Evolutionary conservation across 768 basidiomycete species (phyloP), one percentile per base, ranked within the genome.

Genomic region (Hysterangium stoloniferum): DNA sequence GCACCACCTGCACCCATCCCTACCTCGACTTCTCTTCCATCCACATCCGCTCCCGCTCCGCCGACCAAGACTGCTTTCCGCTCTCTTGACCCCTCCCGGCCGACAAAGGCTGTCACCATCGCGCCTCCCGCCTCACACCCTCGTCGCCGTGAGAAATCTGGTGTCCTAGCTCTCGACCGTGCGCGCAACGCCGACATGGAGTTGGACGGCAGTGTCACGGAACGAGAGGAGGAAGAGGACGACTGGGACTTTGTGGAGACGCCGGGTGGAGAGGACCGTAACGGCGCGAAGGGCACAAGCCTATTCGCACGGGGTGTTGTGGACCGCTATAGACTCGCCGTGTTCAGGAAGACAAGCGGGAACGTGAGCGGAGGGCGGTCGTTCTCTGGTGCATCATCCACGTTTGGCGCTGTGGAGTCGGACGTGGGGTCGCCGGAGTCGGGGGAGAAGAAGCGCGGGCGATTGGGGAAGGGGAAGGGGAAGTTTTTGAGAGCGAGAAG

Each of bases 211-310:
- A 45, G 79, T 47, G 61, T 63, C 32, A 71, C 68, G 50, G 43
- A 73, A 69, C 45, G 72, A 71, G 59, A 68, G 6, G 79, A 81
- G 17, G 80, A 83, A 48, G 89, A 91, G 45, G 86, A 90, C 35
- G 91, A 92, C 51, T 95, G 92, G 91, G 91, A 93, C 75, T 78
- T 93, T 55, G 76, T 95, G 54, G 87, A 91, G 59, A 78, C 77
- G 33, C 86, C 70, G 4, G 84, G 84, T 56, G 81, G 79, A n/a
- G 88, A 89, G 61, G 89, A 90, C 52, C 74, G 82, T 54, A 91
- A 92, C 54, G 88, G 89, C 15, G 70, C 82, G 22, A 81, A 82
- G 60, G 88, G 81, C 6, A 78, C 80, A 17, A 92, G 84, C 61
- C 74, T 93, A 33, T 93, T 92, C 61, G 84, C 91, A 36, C 80